Evolutionary conservation across 164 flowering plant species (phyloP), one percentile per base, ranked within the genome.

Genomic region (Hamamelis virginiana): DNA sequence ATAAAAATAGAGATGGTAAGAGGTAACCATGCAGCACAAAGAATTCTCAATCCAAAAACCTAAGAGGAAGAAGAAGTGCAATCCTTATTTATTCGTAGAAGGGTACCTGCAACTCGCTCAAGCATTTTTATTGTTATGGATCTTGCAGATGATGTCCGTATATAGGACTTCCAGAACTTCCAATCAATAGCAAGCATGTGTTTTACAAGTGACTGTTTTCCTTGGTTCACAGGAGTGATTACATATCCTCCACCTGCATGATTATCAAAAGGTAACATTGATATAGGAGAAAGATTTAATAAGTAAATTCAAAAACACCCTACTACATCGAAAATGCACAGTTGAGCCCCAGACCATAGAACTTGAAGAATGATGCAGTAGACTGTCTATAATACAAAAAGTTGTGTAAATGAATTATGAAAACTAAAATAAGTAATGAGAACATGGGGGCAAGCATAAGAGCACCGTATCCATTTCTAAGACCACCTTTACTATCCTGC

Each of bases 161-260:
- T 45, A 73, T 87, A 90, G 44, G 85, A 76, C 74, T 83, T 91
- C 98, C 96, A 94, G 72, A 71, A 82, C 68, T 80, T 92, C 98
- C 98, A 95, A 65, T 95, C 97, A 56, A 92, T 80, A 18, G 97
- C 88, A 73, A 92, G 90, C 98, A 95, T 95, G 82, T 95, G 97
- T 69, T 86, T 95, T 10, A 95, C 93, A 59, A 92, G 84, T 19
- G 94, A 89, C 46, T 82, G 80, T 63, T 83, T 88, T 27, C 94
- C 96, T 59, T 86, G 81, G 74, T 83, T 82, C 16, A 83, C 72
- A 0, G 98, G 97, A 72, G 91, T 78, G 66, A 92, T 78, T 22
- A 92, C 92, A 72, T 84, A 95, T 69, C 98, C 98, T 51, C 98
- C 98, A 77, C 98, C 98, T 94, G 80, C 74, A 76, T 55, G 55